Percentiles rank a stretch among this genome's conserved stretches.
phyloP scores from a whole-genome alignment of 495 filamentous ascomycete species.

The Pyrenopolyporus hunteri region DNA sequence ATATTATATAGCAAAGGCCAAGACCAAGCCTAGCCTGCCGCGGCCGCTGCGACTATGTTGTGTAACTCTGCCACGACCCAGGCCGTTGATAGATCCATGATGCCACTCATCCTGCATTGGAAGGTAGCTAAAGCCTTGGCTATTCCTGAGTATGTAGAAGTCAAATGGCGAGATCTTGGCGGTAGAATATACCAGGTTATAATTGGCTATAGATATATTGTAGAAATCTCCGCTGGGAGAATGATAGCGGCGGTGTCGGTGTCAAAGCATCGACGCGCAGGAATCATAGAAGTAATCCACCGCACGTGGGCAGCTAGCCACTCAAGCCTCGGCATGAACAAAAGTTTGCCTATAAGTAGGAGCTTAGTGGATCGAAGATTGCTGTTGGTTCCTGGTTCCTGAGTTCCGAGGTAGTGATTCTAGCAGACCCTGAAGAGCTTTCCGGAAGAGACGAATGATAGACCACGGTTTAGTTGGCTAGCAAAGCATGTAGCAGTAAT shows the following conservation, averaged over 20 bases:
- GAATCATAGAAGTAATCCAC: slow-evolving; percentile 22
- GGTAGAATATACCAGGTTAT: not conserved
- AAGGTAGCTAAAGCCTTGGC: slow-evolving; percentile 34
- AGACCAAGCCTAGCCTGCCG: not conserved
- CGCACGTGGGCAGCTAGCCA: slow-evolving; percentile 21
- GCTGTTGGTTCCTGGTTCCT: slow-evolving; percentile 5
- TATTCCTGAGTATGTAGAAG: slow-evolving; percentile 5
- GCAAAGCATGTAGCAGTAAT: not conserved
- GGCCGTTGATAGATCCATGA: slow-evolving; percentile 13
- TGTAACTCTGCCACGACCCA: slow-evolving; percentile 12
- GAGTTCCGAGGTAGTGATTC: not conserved
- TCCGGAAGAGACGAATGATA: not conserved
- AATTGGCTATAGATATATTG: slow-evolving; percentile 19
- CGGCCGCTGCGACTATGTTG: slow-evolving; percentile 4
- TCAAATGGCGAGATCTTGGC: slow-evolving; percentile 26
- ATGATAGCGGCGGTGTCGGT: slow-evolving; percentile 14
- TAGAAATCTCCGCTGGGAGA: slow-evolving; percentile 19
- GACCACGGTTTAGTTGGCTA: not conserved
- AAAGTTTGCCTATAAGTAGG: not conserved
- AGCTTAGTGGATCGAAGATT: not conserved
- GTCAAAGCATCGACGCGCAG: slow-evolving; percentile 7
- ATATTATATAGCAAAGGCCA: slow-evolving; percentile 17
- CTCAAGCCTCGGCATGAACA: not conserved
- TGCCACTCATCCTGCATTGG: slow-evolving; percentile 22
- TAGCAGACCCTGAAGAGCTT: not conserved